Conservation (phyloP, 1,139 yeast genomes). For the Geotrichum citri-aurantii region DNA sequence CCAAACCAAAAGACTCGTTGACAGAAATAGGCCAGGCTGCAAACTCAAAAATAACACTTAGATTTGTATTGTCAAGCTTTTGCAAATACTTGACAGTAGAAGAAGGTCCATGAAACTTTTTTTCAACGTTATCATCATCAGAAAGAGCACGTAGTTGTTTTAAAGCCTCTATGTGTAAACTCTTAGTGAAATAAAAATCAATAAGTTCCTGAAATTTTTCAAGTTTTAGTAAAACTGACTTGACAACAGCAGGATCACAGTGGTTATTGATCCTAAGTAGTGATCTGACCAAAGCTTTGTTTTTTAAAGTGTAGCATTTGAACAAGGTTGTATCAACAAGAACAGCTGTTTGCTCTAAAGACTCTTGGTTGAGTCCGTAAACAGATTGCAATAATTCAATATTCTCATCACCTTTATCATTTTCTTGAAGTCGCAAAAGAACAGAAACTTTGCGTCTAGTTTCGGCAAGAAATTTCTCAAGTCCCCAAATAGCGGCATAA, state of each 20-base stretch:
- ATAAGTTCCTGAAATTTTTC: constrained; percentile 61
- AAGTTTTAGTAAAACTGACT: constrained; percentile 47
- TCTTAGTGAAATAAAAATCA: constrained; percentile 67
- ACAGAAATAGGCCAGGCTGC: constrained; percentile 50
- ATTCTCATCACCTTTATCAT: constrained; percentile 28
- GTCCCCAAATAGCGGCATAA: constrained; percentile 44
- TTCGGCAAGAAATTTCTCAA: constrained; percentile 52
- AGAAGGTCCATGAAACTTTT: constrained; percentile 38
- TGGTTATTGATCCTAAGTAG: constrained; percentile 67
- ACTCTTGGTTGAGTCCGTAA: constrained; percentile 2
- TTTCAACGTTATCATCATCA: constrained; percentile 1
- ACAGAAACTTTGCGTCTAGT: constrained; percentile 44
- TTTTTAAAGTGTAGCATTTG: constrained; percentile 59
- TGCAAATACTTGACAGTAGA: constrained; percentile 63
- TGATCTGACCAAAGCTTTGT: constrained; percentile 75
- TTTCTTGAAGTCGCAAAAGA: constrained; percentile 24
- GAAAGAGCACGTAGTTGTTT: constrained; percentile 43
- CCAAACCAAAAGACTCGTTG: constrained; percentile 41
- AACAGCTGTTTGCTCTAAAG: constrained; percentile 36
- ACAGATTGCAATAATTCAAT: constrained; percentile 26
- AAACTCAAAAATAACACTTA: constrained; percentile 55
- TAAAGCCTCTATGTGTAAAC: constrained; percentile 63
- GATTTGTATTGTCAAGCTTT: constrained; percentile 46
- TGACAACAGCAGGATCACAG: constrained; percentile 64
- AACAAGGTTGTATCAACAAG: constrained; percentile 77